Percentiles rank a stretch among this genome's conserved stretches.
These are phyloP conservation scores for Podochytrium sp. DNA, from an alignment of 192 early-diverging fungal species.

Conservation along the genomic window DNA sequence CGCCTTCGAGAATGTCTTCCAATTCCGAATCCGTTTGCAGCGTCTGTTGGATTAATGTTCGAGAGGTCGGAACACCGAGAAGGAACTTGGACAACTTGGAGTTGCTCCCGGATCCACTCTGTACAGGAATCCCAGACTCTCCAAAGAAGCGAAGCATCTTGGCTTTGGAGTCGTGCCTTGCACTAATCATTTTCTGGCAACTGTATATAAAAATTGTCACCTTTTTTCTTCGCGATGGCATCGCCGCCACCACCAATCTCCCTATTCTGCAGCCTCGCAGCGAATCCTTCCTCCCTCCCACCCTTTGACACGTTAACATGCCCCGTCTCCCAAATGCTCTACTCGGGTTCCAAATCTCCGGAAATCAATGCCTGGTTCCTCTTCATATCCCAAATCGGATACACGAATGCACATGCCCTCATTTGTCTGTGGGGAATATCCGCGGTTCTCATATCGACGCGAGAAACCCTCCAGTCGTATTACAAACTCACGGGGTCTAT, in stretches of 20 bases:
- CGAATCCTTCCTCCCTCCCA: not conserved
- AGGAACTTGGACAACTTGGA: slow-evolving; percentile 3
- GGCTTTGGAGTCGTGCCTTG: slow-evolving; percentile 19
- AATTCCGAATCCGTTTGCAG: too few relatives aligned
- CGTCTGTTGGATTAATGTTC: too few relatives aligned
- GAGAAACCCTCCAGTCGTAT: not conserved
- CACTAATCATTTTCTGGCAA: slow-evolving; percentile 12
- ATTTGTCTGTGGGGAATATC: slow-evolving; percentile 4
- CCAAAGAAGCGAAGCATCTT: slow-evolving; percentile 36
- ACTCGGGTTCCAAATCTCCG: not conserved
- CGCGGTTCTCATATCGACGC: not conserved
- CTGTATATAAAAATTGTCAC: not conserved
- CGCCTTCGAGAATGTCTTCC: too few relatives aligned
- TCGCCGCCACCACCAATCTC: not conserved
- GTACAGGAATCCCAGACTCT: slow-evolving; percentile 12
- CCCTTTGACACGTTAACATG: not conserved
- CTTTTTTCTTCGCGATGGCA: not conserved
- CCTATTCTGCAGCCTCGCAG: slow-evolving; percentile 11
- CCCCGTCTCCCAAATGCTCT: not conserved
- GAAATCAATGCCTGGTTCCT: slow-evolving; percentile 15
- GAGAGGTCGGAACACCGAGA: not conserved
- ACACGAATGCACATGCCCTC: slow-evolving; percentile 25
- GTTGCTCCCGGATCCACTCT: slow-evolving; percentile 9
- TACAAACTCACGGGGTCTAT: not conserved
- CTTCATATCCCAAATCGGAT: slow-evolving; percentile 23